Conservation (phyloP, 805 yeast species). For the Nakazawaea siamensis region DNA sequence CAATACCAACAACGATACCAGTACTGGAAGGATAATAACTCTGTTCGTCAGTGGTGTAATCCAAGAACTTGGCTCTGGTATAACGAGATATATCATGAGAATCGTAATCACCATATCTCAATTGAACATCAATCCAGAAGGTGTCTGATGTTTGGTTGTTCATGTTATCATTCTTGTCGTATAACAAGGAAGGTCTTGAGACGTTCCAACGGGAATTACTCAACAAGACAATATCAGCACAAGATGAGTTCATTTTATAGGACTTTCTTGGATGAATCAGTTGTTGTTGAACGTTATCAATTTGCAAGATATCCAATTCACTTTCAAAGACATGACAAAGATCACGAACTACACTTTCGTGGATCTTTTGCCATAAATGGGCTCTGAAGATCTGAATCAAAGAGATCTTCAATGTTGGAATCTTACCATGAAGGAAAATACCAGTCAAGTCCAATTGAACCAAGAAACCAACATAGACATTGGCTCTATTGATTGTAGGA, state of each 20-base stretch:
- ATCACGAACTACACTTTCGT: slow-evolving; percentile 91
- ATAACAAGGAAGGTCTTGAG: slow-evolving; percentile 70
- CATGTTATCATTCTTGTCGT: slow-evolving; percentile 54
- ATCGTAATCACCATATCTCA: slow-evolving; percentile 95
- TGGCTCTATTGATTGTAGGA: slow-evolving; percentile 96
- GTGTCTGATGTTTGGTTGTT: slow-evolving; percentile 53
- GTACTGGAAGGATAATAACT: slow-evolving; percentile 89
- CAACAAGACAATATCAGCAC: slow-evolving; percentile 79
- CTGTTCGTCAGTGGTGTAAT: slow-evolving; percentile 81
- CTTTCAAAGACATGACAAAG: slow-evolving; percentile 86
- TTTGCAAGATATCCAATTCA: slow-evolving; percentile 73
- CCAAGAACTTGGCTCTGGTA: slow-evolving; percentile 86
- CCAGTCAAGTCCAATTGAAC: slow-evolving; percentile 97
- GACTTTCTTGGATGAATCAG: slow-evolving; percentile 96
- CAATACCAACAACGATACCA: slow-evolving; percentile 85
- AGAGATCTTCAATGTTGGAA: slow-evolving; percentile 93
- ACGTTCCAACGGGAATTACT: slow-evolving; percentile 80
- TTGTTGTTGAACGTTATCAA: slow-evolving; percentile 82
- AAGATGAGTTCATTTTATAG: slow-evolving; percentile 91
- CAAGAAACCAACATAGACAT: slow-evolving; percentile 94
- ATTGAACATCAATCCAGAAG: slow-evolving; percentile 92
- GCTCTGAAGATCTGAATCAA: slow-evolving; percentile 95
- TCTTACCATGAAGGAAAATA: slow-evolving; percentile 93
- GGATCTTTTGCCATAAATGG: slow-evolving; percentile 98
- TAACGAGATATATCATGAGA: slow-evolving; percentile 94